A percentile compares a stretch with the other conserved stretches of the same genome.
Conservation (phyloP, 805 yeast genomes). For the Grigorovia transvaalensis region DNA sequence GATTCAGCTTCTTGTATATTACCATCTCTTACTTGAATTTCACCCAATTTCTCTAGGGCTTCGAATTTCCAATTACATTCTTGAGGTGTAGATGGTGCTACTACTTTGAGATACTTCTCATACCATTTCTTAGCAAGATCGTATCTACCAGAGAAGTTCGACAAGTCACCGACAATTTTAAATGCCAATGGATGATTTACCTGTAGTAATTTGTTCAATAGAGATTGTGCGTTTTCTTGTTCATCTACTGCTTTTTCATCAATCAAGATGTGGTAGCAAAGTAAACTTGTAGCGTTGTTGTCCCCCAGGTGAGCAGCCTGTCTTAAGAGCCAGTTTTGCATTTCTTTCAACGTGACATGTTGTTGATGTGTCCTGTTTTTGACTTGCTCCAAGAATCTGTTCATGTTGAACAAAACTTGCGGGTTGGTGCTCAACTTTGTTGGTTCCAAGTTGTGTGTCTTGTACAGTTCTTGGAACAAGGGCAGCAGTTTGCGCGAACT, state of each 20-base stretch:
- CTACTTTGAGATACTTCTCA: slow-evolving; percentile 38
- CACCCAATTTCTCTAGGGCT: slow-evolving; percentile 58
- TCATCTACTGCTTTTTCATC: slow-evolving; percentile 12
- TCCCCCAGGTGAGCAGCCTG: slow-evolving; percentile 77
- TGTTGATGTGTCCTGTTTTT: slow-evolving; percentile 3
- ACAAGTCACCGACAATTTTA: slow-evolving; percentile 68
- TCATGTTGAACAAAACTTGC: slow-evolving; percentile 32
- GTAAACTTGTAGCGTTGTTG: slow-evolving; percentile 64
- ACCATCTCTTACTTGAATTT: slow-evolving; percentile 45
- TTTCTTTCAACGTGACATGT: slow-evolving; percentile 1
- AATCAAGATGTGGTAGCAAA: slow-evolving; percentile 54
- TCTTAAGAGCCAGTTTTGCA: slow-evolving; percentile 70
- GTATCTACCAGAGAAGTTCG: slow-evolving; percentile 39
- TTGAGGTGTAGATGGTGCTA: neutral
- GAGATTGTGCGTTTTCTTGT: slow-evolving; percentile 53
- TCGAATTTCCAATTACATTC: slow-evolving; percentile 28
- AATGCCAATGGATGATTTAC: slow-evolving; percentile 62
- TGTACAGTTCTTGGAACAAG: slow-evolving; percentile 42
- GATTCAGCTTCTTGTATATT: slow-evolving; percentile 35
- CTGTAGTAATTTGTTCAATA: slow-evolving; percentile 48
- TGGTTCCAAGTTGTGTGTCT: neutral
- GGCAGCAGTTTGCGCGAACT: slow-evolving; percentile 46
- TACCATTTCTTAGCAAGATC: slow-evolving; percentile 53
- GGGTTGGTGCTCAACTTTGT: slow-evolving; percentile 26
- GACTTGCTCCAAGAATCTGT: slow-evolving; percentile 42